Percentiles rank a stretch among this genome's conserved stretches.
phyloP scores from a whole-genome alignment of 2,329 filamentous ascomycete genomes.

The Seiridium cupressi region DNA sequence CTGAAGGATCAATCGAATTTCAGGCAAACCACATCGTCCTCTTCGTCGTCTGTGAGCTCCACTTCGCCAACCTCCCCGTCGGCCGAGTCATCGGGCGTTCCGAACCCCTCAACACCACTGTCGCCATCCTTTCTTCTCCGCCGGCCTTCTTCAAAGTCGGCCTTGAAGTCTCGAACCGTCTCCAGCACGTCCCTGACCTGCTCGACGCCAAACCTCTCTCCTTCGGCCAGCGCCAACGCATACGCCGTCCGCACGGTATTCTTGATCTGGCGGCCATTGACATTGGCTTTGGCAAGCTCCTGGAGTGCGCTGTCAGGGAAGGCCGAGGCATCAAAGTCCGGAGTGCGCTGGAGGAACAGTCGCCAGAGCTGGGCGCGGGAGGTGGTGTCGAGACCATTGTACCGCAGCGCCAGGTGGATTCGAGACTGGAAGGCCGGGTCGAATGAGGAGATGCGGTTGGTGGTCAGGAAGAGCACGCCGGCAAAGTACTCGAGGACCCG shows the following conservation, averaged over 20 bases:
- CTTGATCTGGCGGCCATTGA: no score
- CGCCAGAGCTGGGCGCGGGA: background rate
- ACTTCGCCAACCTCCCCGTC: background rate
- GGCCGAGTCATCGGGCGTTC: background rate
- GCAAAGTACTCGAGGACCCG: slow-evolving; percentile 46
- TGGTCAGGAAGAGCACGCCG: slow-evolving; percentile 48
- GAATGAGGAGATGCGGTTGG: slow-evolving; percentile 39
- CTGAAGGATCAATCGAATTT: no score
- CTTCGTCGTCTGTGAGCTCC: no score
- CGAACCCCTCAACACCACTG: background rate
- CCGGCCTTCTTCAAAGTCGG: background rate
- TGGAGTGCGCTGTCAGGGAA: background rate
- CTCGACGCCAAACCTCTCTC: background rate
- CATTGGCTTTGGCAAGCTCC: background rate
- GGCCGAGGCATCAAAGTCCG: background rate
- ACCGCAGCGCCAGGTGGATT: background rate
- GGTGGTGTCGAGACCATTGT: background rate
- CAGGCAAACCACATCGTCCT: no score
- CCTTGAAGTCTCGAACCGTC: slow-evolving; percentile 9
- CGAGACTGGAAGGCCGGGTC: background rate
- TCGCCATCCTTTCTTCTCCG: background rate
- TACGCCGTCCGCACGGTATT: no score
- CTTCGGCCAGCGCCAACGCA: no score
- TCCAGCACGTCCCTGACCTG: slow-evolving; percentile 8
- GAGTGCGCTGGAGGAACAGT: background rate